Evolutionary conservation across 495 filamentous ascomycete species (phyloP), one percentile per base, ranked within the genome.

Genomic region (Podospora pseudoanserina): DNA sequence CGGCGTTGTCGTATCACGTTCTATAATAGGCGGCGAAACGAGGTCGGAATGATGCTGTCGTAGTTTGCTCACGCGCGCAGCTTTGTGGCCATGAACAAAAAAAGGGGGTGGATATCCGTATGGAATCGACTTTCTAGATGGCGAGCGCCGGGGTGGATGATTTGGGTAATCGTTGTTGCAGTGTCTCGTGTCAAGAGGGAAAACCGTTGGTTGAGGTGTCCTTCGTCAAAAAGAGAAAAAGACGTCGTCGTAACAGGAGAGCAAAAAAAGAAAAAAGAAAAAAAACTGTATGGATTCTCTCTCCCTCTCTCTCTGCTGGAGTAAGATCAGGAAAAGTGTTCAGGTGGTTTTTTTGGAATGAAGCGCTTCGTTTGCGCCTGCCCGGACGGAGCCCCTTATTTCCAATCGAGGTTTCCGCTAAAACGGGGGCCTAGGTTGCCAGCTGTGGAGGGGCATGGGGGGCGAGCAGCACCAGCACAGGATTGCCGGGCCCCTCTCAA

Each of bases 41-140:
- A 63, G 5, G 13, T 44, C 5, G 16, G 28, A 49, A 39, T 63
- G n/a, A 16, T 27, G 59, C 55, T 58, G 23, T 63, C 61, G 27
- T 19, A 16, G 13, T 13, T 20, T 63, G 61, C 61, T 63, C 61
- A 63, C 2, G 16, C 15, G 61, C 27, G 30, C 61, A 63, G 61
- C 30, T 39, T 5, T 49, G 61, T 23, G 27, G 20, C 27, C 59
- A 61, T 61, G 61, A 19, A 49, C 19, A 63, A 61, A 32, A 61
- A 32, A 49, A 49, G 39, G 39, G 39, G 39, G 39, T 16, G 39
- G 39, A 11, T 49, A 49, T 49, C 39, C 15, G 9, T 49, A 49
- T 49, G 6, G 39, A 49, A 49, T 49, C 13, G 39, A 49, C 39
- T 49, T 49, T 49, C 2, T 49, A 32, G 39, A 49, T 49, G 39